A percentile compares a stretch with the other conserved stretches of the same genome.
Conservation (phyloP, 495 filamentous ascomycete genomes). For the Talaromyces adpressus region DNA sequence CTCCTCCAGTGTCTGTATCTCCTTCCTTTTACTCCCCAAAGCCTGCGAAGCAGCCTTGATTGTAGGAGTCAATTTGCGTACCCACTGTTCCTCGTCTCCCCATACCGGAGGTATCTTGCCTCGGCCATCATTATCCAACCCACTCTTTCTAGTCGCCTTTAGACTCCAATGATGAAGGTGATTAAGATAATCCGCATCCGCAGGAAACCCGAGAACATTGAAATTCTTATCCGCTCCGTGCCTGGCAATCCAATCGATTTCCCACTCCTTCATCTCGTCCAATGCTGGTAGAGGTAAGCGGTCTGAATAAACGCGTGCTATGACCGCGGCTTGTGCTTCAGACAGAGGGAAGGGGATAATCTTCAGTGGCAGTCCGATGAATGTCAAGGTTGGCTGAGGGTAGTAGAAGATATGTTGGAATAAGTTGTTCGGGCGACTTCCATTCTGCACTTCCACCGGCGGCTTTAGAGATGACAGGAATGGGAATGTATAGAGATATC, state of each 20-base stretch:
- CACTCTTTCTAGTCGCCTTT: constrained; percentile 30
- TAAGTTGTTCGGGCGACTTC: constrained; percentile 57
- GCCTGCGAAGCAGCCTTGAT: constrained; percentile 45
- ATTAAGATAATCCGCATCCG: constrained; percentile 77
- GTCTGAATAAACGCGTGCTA: constrained; percentile 69
- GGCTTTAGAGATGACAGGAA: constrained; percentile 51
- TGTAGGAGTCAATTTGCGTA: constrained; percentile 42
- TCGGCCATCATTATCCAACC: constrained; percentile 36
- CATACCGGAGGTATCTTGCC: constrained; percentile 63
- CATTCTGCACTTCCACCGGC: constrained; percentile 51
- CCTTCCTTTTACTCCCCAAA: constrained; percentile 38
- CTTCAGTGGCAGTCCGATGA: constrained; percentile 67
- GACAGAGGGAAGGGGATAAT: constrained; percentile 77
- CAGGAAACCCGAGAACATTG: constrained; percentile 62
- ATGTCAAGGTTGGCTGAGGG: constrained; percentile 68
- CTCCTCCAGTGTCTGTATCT: constrained; percentile 46
- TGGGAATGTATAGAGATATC: constrained; percentile 52
- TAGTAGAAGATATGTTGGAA: constrained; percentile 77
- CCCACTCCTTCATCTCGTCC: constrained; percentile 62
- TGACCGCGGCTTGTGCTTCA: constrained; percentile 70
- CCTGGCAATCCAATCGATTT: constrained; percentile 29
- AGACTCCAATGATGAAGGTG: constrained; percentile 54
- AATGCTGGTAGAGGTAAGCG: constrained; percentile 54
- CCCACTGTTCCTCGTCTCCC: constrained; percentile 60
- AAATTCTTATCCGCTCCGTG: constrained; percentile 48